Base-by-base conservation (phyloP, 108 stramenopile genomes). In the Cyclostephanos tholiformis region DNA sequence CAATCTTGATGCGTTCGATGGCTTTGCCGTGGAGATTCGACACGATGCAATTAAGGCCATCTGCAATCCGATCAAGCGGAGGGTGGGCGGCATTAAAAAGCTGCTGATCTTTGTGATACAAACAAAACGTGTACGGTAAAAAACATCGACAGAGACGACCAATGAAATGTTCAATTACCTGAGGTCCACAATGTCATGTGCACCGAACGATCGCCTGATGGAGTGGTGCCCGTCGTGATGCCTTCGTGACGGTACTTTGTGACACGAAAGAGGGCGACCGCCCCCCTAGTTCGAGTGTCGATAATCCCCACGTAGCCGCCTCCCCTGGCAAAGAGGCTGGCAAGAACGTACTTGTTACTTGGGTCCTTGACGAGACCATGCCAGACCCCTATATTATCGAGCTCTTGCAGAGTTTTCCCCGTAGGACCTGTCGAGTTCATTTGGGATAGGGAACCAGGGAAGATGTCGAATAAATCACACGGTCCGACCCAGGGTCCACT, bases 291-390 rank as follows among this genome's bases (percentile, higher is more conserved):
- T 6, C 29, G 22, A 5, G 70, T 58, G 43, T 76, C 64, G 1
- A 77, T 62, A 35, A 82, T 53, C 12, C 74, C 80, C 61, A 71
- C 27, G 27, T 63, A 76, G 27, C 63, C 75, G 16, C 74, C 79
- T 25, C 30, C 55, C 0, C 67, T 67, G 27, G 74, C 30, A 39
- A 80, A 80, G 26, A 80, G 46, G 44, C 70, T 80, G n/a, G 68
- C 79, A 20, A 20, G 69, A 22, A 80, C 59, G 26, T 75, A 80
- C 30, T 23, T 53, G 19, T 75, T 75, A 22, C 11, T 32, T 17
- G 79, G 74, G 61, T 80, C 79, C 20, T 60, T 46, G 59, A 70
- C 14, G 20, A 74, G 63, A 0, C 80, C 80, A 65, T 81, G 80
- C 17, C 63, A 44, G 6, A 69, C 49, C 13, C 80, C 80, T 59